Conservation (phyloP, 2,329 filamentous ascomycete species). For the Mycosphaerella arachidis region DNA sequence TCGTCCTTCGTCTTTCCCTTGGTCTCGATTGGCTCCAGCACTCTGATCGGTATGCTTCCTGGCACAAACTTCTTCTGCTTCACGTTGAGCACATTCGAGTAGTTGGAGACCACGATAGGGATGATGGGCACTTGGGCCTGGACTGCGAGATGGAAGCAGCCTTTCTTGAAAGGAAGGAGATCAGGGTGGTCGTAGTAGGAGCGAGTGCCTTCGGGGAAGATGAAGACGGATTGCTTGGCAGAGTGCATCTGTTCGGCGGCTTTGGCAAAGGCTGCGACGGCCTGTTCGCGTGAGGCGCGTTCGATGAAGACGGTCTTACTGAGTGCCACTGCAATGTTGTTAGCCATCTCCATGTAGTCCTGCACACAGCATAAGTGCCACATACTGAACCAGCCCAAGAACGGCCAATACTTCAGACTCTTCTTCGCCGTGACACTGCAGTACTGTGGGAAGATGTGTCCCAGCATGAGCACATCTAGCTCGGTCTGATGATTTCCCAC, state of each 20-base stretch:
- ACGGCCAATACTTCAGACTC: constrained; percentile 69
- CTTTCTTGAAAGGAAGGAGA: constrained; percentile 96
- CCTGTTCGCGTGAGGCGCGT: constrained; percentile 75
- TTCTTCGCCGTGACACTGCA: constrained; percentile 92
- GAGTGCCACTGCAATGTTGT: constrained; percentile 49
- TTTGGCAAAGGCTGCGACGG: constrained; percentile 76
- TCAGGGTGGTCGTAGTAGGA: constrained; percentile 79
- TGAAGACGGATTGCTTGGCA: constrained; percentile 66
- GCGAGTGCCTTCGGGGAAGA: constrained; percentile 88
- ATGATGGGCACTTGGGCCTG: constrained; percentile 92
- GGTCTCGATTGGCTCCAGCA: constrained; percentile 77
- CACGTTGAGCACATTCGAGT: constrained; percentile 44
- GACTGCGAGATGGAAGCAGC: constrained; percentile 91
- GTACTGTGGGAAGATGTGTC: constrained; percentile 81
- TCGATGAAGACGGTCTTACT: constrained; percentile 94
- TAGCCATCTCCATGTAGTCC: background rate
- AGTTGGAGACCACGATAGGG: constrained; percentile 60
- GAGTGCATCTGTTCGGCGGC: constrained; percentile 74
- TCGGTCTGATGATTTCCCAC: constrained; percentile 91
- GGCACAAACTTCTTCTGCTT: constrained; percentile 40
- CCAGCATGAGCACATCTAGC: constrained; percentile 89
- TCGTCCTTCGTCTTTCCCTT: constrained; percentile 67
- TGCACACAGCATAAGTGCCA: constrained; percentile 2
- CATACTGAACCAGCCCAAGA: constrained; percentile 87
- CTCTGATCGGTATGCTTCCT: constrained; percentile 58